phyloP scores from a whole-genome alignment of 352 stramenopile species.

The Globisporangium lucens region DNA sequence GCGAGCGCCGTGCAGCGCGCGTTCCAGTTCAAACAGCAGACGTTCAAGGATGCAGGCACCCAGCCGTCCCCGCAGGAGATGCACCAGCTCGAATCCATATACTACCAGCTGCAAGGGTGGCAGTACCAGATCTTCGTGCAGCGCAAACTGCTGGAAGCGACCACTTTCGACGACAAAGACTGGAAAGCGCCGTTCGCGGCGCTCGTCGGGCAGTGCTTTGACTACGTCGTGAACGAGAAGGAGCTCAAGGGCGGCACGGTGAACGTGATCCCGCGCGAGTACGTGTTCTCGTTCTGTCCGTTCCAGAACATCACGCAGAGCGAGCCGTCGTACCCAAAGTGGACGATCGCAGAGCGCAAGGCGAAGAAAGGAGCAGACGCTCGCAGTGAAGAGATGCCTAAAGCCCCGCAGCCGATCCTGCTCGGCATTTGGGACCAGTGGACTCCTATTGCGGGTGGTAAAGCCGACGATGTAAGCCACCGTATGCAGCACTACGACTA shows the following conservation, averaged over 20 bases:
- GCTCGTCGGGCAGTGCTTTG: constrained; percentile 66
- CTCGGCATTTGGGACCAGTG: constrained; percentile 73
- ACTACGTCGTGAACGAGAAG: constrained; percentile 63
- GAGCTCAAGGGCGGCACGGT: constrained; percentile 68
- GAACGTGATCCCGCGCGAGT: constrained; percentile 69
- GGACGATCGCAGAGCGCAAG: constrained; percentile 46
- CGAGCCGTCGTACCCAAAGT: constrained; percentile 53
- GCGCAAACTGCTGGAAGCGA: constrained; percentile 32
- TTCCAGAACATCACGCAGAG: constrained; percentile 83
- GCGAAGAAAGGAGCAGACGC: constrained; percentile 27
- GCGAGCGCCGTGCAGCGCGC: constrained; percentile 21
- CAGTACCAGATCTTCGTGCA: constrained; percentile 58
- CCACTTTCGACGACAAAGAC: constrained; percentile 40
- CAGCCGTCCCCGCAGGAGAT: constrained; percentile 29
- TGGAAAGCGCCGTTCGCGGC: constrained; percentile 51
- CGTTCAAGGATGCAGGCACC: constrained; percentile 16
- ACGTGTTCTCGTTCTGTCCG: constrained; percentile 64
- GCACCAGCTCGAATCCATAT: constrained; percentile 38
- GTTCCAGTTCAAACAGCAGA: constrained; percentile 31
- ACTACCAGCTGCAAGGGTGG: constrained; percentile 41
- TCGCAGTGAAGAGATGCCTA: constrained; percentile 13
- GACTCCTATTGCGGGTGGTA: constrained; percentile 26
- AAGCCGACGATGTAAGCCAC: constrained; percentile 17
- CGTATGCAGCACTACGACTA: constrained; percentile 60
- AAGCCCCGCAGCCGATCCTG: constrained; percentile 29